phyloP scores from a whole-genome alignment of 306 rosid genomes.

The Sechiopsis laciniata region DNA sequence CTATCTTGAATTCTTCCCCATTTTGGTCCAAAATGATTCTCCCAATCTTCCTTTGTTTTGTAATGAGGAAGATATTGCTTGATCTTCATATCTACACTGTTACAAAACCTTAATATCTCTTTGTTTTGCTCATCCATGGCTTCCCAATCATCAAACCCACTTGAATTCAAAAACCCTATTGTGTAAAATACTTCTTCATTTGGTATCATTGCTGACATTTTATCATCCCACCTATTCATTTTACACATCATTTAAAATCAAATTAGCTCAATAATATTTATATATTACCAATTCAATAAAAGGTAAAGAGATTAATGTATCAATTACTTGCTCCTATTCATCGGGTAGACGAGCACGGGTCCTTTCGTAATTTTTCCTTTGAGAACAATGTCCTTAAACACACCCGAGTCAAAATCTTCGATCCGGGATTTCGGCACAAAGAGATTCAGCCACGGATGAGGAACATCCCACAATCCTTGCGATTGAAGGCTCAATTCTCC shows the following conservation, averaged over 20 bases:
- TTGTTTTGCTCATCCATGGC: conserved; percentile 52
- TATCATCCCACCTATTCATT: conserved; percentile 65
- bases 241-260: too few relatives aligned
- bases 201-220: conserved; percentile 57
- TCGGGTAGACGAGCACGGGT: conserved; percentile 68
- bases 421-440: conserved; percentile 63
- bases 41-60: conserved; percentile 54
- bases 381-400: conserved; percentile 54
- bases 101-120: conserved; percentile 58
- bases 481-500: conserved; percentile 72
- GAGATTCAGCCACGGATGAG: conserved; percentile 89
- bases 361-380: conserved; percentile 60
- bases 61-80: conserved; percentile 73
- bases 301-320: too few relatives aligned
- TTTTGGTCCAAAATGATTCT: conserved; percentile 60
- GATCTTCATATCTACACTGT: conserved; percentile 39
- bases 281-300: too few relatives aligned
- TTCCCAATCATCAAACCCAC: conserved; percentile 65
- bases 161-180: conserved; percentile 61
- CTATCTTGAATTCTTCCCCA: conserved; percentile 54
- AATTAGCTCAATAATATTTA: too few relatives aligned
- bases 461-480: conserved; percentile 82
- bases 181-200: conserved; percentile 81
- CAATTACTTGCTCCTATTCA: conserved; percentile 73
- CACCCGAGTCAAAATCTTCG: conserved; percentile 47